Percentiles rank a stretch among this genome's conserved stretches.
Conservation (phyloP, 2,329 filamentous ascomycete species). For the Colletotrichum acutatum region DNA sequence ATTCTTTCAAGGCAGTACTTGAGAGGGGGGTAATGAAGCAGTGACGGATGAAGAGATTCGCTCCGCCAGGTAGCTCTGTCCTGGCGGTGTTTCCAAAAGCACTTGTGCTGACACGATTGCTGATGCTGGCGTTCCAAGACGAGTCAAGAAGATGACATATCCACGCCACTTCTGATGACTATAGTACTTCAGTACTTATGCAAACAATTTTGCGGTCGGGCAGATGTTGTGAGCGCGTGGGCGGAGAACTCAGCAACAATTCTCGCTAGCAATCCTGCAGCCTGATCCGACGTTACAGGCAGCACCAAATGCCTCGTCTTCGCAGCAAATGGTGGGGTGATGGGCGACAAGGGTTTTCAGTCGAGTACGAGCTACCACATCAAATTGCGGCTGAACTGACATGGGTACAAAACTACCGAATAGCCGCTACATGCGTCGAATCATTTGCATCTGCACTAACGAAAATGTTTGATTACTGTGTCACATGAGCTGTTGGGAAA, state of each 20-base stretch:
- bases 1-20: rapidly evolving
- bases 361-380: background rate
- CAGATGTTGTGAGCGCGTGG: background rate
- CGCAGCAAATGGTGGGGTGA: background rate
- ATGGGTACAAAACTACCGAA: background rate
- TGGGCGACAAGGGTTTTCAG: background rate
- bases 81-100: background rate
- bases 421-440: background rate
- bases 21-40: background rate
- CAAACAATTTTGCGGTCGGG: background rate
- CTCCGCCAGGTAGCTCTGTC: background rate
- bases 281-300: background rate
- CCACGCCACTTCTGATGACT: too few relatives aligned
- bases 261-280: background rate
- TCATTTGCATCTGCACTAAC: background rate
- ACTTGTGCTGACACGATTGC: background rate
- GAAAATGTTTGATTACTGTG: too few relatives aligned
- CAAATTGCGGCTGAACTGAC: background rate
- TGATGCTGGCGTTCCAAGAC: background rate
- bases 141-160: background rate
- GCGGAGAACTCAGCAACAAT: background rate
- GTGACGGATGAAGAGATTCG: background rate
- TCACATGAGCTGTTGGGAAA: too few relatives aligned
- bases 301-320: background rate
- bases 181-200: too few relatives aligned